A percentile compares a stretch with the other conserved stretches of the same genome.
These are phyloP conservation scores for Tranzscheliella williamsii DNA, from an alignment of 1,284 basidiomycete genomes.

Conservation along the genomic window DNA sequence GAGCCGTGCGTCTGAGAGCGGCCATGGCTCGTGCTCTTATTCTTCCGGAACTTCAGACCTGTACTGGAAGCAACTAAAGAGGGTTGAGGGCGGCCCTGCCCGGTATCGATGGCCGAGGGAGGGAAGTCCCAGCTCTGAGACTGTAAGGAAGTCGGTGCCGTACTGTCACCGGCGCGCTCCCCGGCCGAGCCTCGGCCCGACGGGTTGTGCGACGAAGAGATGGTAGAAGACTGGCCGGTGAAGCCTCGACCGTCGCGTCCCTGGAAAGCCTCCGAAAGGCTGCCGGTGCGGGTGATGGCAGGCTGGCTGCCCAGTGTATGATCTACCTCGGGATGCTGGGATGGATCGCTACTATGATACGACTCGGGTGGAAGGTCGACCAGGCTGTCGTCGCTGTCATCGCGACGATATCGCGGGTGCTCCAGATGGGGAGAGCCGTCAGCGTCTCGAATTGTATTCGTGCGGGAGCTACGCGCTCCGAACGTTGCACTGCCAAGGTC, in stretches of 20 bases:
- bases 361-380: constrained; percentile 36
- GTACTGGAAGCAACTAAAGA: constrained; percentile 3
- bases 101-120: constrained; percentile 1
- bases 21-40: constrained; percentile 28
- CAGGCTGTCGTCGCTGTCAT: constrained; percentile 35
- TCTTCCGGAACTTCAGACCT: constrained; percentile 28
- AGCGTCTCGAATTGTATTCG: constrained; percentile 22
- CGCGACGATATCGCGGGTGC: constrained; percentile 11
- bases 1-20: constrained; percentile 20
- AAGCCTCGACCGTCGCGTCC: no score
- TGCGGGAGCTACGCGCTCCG: constrained; percentile 36
- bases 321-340: constrained; percentile 4
- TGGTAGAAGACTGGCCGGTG: constrained; percentile 12
- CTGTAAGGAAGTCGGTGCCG: constrained; percentile 32
- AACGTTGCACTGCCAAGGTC: constrained; percentile 35
- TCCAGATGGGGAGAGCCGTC: constrained; percentile 26
- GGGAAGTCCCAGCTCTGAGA: constrained; percentile 19
- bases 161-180: constrained; percentile 25
- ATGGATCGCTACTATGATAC: constrained; percentile 31
- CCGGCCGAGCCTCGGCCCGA: constrained; percentile 10
- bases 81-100: no score
- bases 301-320: constrained; percentile 7
- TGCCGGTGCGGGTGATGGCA: no score
- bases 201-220: constrained; percentile 15
- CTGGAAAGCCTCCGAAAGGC: no score